Evolutionary conservation across 495 filamentous ascomycete species (phyloP), one percentile per base, ranked within the genome.

Genomic region (Lepidopterella palustris): DNA sequence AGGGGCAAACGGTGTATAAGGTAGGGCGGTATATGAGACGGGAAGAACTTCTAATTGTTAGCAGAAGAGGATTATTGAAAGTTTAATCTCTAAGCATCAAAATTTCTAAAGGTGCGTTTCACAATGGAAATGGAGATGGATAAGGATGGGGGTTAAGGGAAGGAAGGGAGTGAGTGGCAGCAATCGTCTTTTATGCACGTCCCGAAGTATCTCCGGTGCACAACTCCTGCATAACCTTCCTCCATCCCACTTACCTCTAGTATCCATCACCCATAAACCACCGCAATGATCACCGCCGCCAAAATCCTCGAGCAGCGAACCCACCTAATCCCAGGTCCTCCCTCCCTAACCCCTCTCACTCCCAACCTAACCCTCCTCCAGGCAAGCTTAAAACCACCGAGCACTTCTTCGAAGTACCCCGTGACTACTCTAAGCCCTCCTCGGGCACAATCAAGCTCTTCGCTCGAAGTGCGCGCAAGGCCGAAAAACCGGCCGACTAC

Each of bases 331-430:
- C 64, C 69, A 53, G 72, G 72, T 73, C 53, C 10, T 20, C 15
- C 49, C 26, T 15, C 18, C 27, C 11, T 4, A 13, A 5, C 48
- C 20, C 9, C 20, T 15, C 9, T n/a, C 13, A 48, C 28, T 9
- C 0, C 24, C 29, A 55, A 20, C 29, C 6, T 53, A 15, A 27
- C 56, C 42, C 1, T 39, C 49, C 39, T 29, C 47, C 59, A 90
- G 90, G 90, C 29, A 88, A 85, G 68, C 75, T 95, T 8, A 80
- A 80, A 45, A 80, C 95, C 47, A 85, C 84, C 1, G 90, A 95
- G 70, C 78, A 90, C 56, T 87, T 89, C 76, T 96, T 96, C 68
- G 83, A 90, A 64, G 89, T 96, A 9, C 89, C 90, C 31, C 74
- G 83, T 53, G 87, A 93, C 71, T 84, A 95, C 71, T 69, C 76